phyloP scores from a whole-genome alignment of 225 moss, liverwort and hornwort species.

The Physcomitrellopsis africana region DNA sequence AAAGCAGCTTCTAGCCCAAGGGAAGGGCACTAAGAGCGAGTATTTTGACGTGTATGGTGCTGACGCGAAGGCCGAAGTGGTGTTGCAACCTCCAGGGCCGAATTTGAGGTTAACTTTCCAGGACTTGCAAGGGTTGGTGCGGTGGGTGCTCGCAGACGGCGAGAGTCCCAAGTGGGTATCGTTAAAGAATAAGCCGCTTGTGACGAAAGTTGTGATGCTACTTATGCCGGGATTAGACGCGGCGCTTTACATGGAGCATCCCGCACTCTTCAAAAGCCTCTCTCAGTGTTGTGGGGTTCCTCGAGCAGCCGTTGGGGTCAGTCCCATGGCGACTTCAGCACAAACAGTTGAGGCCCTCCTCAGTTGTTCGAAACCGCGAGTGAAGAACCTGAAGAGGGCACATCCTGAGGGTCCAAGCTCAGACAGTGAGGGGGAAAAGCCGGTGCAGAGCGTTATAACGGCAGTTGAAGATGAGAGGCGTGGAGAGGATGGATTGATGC shows the following conservation, averaged over 20 bases:
- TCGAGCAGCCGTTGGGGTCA: slow-evolving; percentile 61
- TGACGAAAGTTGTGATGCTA: slow-evolving; percentile 71
- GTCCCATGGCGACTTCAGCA: slow-evolving; percentile 50
- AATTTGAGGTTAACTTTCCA: slow-evolving; percentile 45
- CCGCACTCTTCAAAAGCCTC: slow-evolving; percentile 49
- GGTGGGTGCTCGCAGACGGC: slow-evolving; percentile 78
- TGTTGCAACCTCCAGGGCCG: slow-evolving; percentile 51
- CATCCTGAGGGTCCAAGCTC: background rate
- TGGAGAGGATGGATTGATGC: slow-evolving; percentile 12
- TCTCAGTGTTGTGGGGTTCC: slow-evolving; percentile 58
- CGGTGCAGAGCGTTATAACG: background rate
- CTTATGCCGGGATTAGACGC: slow-evolving; percentile 75
- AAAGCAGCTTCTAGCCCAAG: slow-evolving; percentile 48
- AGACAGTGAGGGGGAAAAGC: slow-evolving; percentile 23
- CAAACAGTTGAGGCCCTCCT: slow-evolving; percentile 60
- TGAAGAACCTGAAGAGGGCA: slow-evolving; percentile 35
- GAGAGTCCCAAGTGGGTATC: slow-evolving; percentile 78
- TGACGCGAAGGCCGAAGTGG: slow-evolving; percentile 65
- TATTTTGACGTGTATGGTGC: slow-evolving; percentile 77
- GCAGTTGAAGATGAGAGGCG: background rate
- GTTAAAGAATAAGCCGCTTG: slow-evolving; percentile 86
- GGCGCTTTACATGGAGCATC: slow-evolving; percentile 60
- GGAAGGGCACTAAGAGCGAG: slow-evolving; percentile 48
- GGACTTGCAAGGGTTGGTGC: slow-evolving; percentile 69
- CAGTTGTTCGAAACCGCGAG: slow-evolving; percentile 54